Conservation (phyloP, 140 eudicot species). For the Bidens hawaiensis region DNA sequence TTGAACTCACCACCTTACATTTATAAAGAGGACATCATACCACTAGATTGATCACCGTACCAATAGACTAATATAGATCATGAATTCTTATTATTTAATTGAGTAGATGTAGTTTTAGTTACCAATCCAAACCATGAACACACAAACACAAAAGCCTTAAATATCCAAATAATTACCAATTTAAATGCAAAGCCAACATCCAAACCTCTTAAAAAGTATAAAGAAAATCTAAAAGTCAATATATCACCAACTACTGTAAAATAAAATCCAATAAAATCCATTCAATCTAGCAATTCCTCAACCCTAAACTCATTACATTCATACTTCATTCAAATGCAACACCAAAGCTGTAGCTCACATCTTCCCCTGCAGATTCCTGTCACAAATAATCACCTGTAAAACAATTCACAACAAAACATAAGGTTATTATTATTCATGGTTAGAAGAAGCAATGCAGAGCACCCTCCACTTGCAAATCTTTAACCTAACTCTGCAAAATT, state of each 20-base stretch:
- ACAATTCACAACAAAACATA: conserved; percentile 33
- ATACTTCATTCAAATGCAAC: conserved; percentile 2
- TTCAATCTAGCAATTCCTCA: background rate
- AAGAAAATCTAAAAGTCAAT: background rate
- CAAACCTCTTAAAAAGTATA: too few species aligned
- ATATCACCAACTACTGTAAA: background rate
- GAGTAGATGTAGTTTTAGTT: too few species aligned
- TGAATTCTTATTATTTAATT: too few species aligned
- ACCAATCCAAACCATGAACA: too few species aligned
- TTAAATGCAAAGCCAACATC: background rate
- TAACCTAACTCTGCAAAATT: conserved; percentile 22
- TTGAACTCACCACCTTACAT: too few species aligned
- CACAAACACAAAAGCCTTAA: too few species aligned
- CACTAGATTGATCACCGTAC: too few species aligned
- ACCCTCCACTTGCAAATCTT: conserved; percentile 71
- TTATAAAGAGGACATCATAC: too few species aligned
- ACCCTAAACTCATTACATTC: conserved; percentile 7
- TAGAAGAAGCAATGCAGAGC: conserved; percentile 51
- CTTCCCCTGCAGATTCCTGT: conserved; percentile 49
- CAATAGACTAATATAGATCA: too few species aligned
- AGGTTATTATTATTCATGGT: conserved; percentile 17
- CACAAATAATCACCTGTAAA: conserved; percentile 45
- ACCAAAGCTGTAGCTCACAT: background rate
- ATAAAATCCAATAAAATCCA: background rate
- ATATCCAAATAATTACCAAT: too few species aligned